Percentiles rank a stretch among this genome's conserved stretches.
Conservation (phyloP, 768 basidiomycete genomes). For the Collybiopsis confluens region DNA sequence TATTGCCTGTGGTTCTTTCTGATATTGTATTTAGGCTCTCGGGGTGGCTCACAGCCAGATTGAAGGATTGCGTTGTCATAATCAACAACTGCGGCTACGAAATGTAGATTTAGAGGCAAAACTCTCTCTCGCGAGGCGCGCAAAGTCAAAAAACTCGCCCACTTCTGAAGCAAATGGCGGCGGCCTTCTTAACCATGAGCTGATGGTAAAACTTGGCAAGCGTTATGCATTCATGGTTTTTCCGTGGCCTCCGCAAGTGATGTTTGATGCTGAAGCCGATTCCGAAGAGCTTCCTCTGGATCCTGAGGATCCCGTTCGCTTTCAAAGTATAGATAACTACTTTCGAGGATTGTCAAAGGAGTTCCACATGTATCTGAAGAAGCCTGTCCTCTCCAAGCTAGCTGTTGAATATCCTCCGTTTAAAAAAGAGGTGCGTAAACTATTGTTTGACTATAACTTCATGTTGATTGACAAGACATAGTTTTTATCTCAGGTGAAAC, state of each 20-base stretch:
- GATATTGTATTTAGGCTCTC: not conserved
- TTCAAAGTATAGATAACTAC: too few species aligned
- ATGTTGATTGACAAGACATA: not conserved
- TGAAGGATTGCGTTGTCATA: not conserved
- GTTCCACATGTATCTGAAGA: not conserved
- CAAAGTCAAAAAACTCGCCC: not conserved
- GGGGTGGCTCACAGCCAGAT: not conserved
- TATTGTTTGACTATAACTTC: not conserved
- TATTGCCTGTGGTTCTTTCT: not conserved
- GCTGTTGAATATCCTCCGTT: not conserved
- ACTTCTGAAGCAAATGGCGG: not conserved
- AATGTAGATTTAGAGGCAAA: not conserved
- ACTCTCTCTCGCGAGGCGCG: not conserved
- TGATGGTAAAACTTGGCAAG: not conserved
- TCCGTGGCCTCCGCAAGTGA: not conserved
- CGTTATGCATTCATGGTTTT: not conserved
- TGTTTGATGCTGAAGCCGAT: not conserved
- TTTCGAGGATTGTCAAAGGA: not conserved
- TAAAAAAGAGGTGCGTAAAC: not conserved
- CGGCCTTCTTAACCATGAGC: not conserved
- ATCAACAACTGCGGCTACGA: not conserved
- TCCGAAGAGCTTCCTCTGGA: not conserved
- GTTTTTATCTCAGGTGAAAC: not conserved
- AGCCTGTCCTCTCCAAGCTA: not conserved
- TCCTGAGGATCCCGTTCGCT: not conserved